phyloP scores from a whole-genome alignment of 441 rosid genomes.

The Isatis lusitanica region DNA sequence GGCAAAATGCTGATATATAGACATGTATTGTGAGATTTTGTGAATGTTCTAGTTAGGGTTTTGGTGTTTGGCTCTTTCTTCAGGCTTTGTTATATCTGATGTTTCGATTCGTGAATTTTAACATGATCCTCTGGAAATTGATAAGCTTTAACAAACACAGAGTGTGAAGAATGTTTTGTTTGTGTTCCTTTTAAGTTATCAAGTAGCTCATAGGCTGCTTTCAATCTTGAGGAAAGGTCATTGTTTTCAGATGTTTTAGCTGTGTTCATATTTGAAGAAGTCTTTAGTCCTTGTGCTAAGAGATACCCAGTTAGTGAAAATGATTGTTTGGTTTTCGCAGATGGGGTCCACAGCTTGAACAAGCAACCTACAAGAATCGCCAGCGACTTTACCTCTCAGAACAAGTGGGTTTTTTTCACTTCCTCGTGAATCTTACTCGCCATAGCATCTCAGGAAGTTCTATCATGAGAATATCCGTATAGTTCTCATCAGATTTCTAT shows the following conservation, averaged over 20 bases:
- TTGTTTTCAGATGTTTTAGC: slow-evolving; percentile 7
- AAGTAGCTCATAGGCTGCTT: background rate
- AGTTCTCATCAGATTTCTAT: background rate
- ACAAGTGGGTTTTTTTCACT: slow-evolving; percentile 50
- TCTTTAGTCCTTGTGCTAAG: slow-evolving; percentile 14
- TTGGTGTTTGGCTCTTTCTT: background rate
- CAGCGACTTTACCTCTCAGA: slow-evolving; percentile 98
- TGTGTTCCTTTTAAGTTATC: background rate
- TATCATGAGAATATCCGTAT: background rate
- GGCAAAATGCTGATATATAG: background rate
- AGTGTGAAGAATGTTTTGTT: background rate
- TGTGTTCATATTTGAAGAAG: slow-evolving; percentile 1
- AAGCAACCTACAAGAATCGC: slow-evolving; percentile 93
- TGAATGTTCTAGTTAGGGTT: slow-evolving; percentile 23
- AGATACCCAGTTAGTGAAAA: background rate
- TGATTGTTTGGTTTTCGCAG: slow-evolving; percentile 39
- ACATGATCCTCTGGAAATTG: background rate
- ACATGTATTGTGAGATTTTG: background rate
- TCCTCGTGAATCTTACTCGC: background rate
- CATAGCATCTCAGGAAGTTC: background rate
- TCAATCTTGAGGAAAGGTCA: background rate
- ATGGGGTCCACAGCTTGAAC: slow-evolving; percentile 98
- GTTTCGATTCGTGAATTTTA: background rate
- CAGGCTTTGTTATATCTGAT: background rate
- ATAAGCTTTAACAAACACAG: background rate